These are phyloP conservation scores for Nicotiana knightiana DNA, from an alignment of 257 asterid species.

Conservation along the genomic window DNA sequence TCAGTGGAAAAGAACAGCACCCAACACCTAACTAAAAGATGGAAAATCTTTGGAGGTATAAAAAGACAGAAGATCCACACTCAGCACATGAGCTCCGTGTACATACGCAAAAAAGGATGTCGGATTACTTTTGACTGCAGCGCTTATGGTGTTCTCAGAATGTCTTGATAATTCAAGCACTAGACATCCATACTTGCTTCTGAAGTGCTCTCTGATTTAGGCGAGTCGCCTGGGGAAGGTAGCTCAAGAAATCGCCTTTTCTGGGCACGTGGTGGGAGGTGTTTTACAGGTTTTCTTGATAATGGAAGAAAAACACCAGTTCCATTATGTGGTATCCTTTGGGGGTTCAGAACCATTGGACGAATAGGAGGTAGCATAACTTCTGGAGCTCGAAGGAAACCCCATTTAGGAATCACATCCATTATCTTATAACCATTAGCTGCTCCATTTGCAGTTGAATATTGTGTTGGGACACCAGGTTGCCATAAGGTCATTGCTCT, in stretches of 20 bases:
- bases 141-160: not conserved
- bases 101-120: not conserved
- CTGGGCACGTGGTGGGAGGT: slow-evolving; percentile 15
- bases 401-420: slow-evolving; percentile 32
- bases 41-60: not conserved
- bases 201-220: slow-evolving; percentile 3
- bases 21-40: not conserved
- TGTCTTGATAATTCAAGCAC: not conserved
- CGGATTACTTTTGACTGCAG: not conserved
- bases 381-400: slow-evolving; percentile 54
- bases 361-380: slow-evolving; percentile 24
- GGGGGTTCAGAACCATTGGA: slow-evolving; percentile 8
- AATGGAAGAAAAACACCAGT: slow-evolving; percentile 13
- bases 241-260: slow-evolving; percentile 6
- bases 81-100: not conserved
- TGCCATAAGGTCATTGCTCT: slow-evolving; percentile 76
- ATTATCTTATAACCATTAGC: slow-evolving; percentile 9
- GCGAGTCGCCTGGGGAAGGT: slow-evolving; percentile 9
- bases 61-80: not conserved
- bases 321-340: slow-evolving; percentile 7
- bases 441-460: slow-evolving; percentile 30
- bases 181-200: not conserved
- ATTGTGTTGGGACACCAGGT: slow-evolving; percentile 47
- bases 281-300: slow-evolving; percentile 12
- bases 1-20: not conserved